Evolutionary conservation across 2,329 filamentous ascomycete genomes (phyloP).

Genomic region (Trichoderma sp.): DNA sequence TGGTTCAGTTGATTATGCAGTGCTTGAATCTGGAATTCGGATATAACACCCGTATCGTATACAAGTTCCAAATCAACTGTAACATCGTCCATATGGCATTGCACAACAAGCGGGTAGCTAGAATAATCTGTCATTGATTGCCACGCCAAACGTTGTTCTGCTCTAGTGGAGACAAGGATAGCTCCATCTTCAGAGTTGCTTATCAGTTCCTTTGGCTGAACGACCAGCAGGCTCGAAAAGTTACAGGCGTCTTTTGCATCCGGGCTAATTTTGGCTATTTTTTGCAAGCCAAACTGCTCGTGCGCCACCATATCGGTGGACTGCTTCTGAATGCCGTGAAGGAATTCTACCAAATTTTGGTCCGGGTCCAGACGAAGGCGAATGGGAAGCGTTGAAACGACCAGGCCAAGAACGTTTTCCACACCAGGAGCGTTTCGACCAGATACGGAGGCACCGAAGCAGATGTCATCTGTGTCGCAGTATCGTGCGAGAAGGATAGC

Average conservation of each 20-base stretch:
- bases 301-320: constrained; percentile 23
- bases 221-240: constrained; percentile 18
- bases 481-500: constrained; percentile 20
- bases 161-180: not conserved
- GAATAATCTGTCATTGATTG: constrained; percentile 15
- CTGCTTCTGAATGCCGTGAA: constrained; percentile 25
- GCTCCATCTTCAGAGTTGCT: not conserved
- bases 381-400: constrained; percentile 27
- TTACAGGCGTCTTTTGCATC: constrained; percentile 18
- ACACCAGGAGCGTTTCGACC: constrained; percentile 26
- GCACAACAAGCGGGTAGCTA: constrained; percentile 13
- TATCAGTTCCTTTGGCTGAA: constrained; percentile 8
- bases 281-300: constrained; percentile 21
- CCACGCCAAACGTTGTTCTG: constrained; percentile 9
- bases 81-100: constrained; percentile 13
- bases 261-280: constrained; percentile 3
- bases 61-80: constrained; percentile 6
- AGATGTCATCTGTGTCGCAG: constrained; percentile 26
- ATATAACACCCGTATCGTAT: constrained; percentile 4
- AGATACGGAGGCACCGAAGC: constrained; percentile 27
- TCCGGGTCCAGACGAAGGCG: constrained; percentile 25
- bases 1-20: constrained; percentile 6
- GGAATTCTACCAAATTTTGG: constrained; percentile 21
- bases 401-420: not conserved
- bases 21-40: constrained; percentile 4